Evolutionary conservation across 2,329 filamentous ascomycete species (phyloP).

Genomic region (Cladophialophora exuberans): DNA sequence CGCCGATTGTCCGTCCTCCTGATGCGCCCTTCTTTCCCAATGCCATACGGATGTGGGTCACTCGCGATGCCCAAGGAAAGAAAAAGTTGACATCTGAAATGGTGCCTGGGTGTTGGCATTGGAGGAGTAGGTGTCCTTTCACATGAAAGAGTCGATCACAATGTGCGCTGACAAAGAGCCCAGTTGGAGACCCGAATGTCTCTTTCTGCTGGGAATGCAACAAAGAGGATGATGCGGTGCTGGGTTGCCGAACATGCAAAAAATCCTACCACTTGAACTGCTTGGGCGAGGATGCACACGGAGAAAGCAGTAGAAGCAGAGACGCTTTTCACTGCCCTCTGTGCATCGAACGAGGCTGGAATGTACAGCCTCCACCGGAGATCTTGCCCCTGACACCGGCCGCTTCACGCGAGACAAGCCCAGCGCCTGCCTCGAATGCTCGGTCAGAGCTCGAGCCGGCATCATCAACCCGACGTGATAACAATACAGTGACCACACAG

Average conservation of each 20-base stretch:
- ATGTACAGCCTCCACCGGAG: not conserved
- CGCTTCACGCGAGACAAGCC: not conserved
- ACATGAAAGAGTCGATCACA: not conserved
- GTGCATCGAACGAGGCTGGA: constrained; percentile 6
- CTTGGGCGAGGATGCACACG: not conserved
- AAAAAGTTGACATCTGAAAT: constrained; percentile 7
- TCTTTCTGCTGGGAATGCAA: constrained; percentile 5
- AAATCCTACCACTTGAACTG: not conserved
- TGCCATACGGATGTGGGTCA: not conserved
- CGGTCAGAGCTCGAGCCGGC: not conserved
- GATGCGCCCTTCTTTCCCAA: constrained; percentile 4
- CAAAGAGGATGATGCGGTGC: constrained; percentile 2
- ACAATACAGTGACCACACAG: not conserved
- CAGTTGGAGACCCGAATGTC: constrained; percentile 2
- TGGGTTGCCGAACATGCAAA: constrained; percentile 8
- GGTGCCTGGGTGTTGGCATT: constrained; percentile 5
- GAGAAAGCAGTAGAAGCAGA: not conserved
- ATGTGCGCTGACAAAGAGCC: not conserved
- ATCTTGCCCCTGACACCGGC: constrained; percentile 8
- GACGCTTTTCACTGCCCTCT: not conserved
- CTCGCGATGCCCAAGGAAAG: constrained; percentile 5
- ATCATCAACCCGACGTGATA: not conserved
- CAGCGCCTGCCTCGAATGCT: not conserved
- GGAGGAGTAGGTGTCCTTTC: constrained; percentile 4
- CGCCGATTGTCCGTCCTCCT: constrained; percentile 2